Base-by-base conservation (phyloP, 352 stramenopile species). In the Phytophthora quininea region DNA sequence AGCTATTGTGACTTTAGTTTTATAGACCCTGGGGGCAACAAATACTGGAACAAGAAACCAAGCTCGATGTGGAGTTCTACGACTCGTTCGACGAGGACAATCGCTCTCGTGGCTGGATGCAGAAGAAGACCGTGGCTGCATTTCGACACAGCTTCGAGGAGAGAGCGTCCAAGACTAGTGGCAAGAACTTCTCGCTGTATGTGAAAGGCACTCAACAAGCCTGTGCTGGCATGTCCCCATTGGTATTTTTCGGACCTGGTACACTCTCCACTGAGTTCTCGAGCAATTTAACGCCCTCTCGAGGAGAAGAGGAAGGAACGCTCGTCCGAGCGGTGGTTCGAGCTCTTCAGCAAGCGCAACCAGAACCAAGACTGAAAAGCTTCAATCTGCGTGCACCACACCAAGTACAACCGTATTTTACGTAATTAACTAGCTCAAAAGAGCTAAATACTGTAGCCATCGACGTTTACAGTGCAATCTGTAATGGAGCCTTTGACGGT, bases 11-110 rank as follows among this genome's bases (percentile, higher is more conserved):
- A 88, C 85, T 54, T 79, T 72, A 46, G 76, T 81, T 58, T 55
- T 66, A 24, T 24, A 24, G 19, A 24, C 19, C 19, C 19, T 24
- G 19, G 33, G 85, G 83, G 7, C 69, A 79, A 8, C 79, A 81
- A 7, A 76, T 76, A 4, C 71, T 93, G 0, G 79, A 91, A 42
- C 62, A 82, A 30, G 85, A 93, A 67, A 88, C 75, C 31, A 93
- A 93, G 67, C 69, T 93, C 27, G 91, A 90, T 60, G 82, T 93
- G 43, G 85, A 93, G 76, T 93, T 93, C 62, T 92, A 86, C 45
- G 85, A 93, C 64, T 88, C 85, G 67, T 93, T 89, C 61, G 73
- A 87, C 24, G 83, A 88, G 31, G 72, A 77, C 48, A 92, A 91
- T 63, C 85, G 85, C 52, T 90, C 83, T 30, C 81, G 83, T 29